Evolutionary conservation across 2,329 filamentous ascomycete species (phyloP), one percentile per base, ranked within the genome.

Genomic region (Fusarium sp.): DNA sequence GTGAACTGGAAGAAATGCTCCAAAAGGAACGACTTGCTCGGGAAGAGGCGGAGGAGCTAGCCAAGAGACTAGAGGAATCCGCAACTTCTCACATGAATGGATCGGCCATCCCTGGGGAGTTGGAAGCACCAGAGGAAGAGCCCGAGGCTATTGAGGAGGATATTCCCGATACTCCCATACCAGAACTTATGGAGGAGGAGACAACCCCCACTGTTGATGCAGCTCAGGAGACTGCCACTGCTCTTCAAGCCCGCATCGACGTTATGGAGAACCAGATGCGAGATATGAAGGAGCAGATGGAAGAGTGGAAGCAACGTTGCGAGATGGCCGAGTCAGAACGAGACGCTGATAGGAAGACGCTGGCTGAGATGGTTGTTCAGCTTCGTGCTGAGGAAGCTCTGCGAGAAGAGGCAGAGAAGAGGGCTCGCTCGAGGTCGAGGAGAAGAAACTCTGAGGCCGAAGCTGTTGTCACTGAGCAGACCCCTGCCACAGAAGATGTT

Each of bases 311-410:
- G 77, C 85, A 89, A 64, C 91, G 94, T 33, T 95, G 95, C 10
- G 93, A 98, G 81, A 88, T 86, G 67, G 95, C 95, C 5, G 96
- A 98, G 80, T 85, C 89, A 10, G 95, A 98, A 77, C 90, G 92
- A 53, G 90, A 92, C 63, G 87, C 90, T 46, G 90, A 92, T 62
- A 91, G 92, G 63, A 92, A 93, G 81, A 92, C 92, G 2, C 84
- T 99, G 51, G 92, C 93, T 1, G 94, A 98, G 79, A 96, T 98
- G 94, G 92, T 98, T 14, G 87, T 94, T 76, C 92, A 92, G 74
- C 92, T 98, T 64, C 90, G 95, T 62, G 87, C 95, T 75, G 90
- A 91, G 75, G 89, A 89, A 73, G 87, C 85, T 33, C 84, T 80
- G 71, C 85, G 83, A 74, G 83, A 82, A 35, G 85, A 82, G n/a